phyloP scores from a whole-genome alignment of 805 yeast species.

The Candida chilensis region DNA sequence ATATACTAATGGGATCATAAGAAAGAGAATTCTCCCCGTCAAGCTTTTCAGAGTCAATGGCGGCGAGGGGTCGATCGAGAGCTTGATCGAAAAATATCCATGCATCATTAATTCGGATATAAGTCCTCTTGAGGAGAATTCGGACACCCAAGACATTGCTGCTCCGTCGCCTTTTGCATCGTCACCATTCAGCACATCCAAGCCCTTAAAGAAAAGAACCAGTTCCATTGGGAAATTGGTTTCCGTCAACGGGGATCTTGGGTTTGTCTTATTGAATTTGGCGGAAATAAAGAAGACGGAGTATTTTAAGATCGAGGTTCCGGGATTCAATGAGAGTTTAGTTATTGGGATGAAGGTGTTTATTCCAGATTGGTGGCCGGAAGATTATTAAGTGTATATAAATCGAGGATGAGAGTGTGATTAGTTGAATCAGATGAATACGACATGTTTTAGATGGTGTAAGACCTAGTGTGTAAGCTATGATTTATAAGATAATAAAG shows the following conservation, averaged over 20 bases:
- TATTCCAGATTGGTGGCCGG: conserved; percentile 76
- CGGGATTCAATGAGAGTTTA: conserved; percentile 9
- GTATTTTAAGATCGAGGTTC: conserved; percentile 18
- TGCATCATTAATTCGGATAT: conserved; percentile 5
- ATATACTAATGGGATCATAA: conserved; percentile 70
- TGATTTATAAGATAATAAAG: no score
- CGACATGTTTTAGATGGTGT: no score
- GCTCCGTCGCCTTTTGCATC: conserved; percentile 4
- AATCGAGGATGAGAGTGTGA: no score
- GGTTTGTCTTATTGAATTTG: conserved; percentile 50
- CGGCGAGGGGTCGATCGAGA: no score
- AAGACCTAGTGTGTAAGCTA: no score
- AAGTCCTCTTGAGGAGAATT: conserved; percentile 2
- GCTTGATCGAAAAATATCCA: no score
- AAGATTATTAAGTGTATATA: no score
- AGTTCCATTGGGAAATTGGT: conserved; percentile 56
- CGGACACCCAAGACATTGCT: conserved; percentile 2
- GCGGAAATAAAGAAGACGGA: conserved; percentile 35
- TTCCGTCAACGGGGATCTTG: conserved; percentile 46
- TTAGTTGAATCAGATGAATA: no score
- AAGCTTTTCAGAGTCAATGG: conserved; percentile 15
- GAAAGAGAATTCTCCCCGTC: conserved; percentile 77
- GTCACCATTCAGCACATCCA: conserved; percentile 22
- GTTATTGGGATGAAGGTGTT: conserved; percentile 39
- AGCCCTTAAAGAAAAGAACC: conserved; percentile 20